Base-by-base conservation (phyloP, 352 stramenopile genomes). In the Phytophthora aleatoria region DNA sequence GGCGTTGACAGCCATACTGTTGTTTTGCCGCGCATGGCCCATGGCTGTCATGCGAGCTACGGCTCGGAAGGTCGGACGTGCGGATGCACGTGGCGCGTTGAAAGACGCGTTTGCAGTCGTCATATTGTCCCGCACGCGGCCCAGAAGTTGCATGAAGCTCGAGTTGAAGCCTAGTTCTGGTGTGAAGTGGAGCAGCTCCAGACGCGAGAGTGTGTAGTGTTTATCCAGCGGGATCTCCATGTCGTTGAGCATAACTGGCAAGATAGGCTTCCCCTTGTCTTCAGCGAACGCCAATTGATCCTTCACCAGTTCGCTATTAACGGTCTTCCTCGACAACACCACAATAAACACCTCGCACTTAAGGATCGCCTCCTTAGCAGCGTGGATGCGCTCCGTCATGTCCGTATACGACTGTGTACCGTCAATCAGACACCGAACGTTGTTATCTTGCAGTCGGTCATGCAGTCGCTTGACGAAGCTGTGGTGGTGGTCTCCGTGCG, bases 251-350 rank as follows among this genome's bases (percentile, higher is more conserved):
- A 93, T 78, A 38, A 95, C 77, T 1, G 84, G 84, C 50, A 95
- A 50, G 55, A 95, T 92, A 0, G 79, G 71, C 12, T 72, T 73
- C 24, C 81, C 81, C 61, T 90, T 92, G 68, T 93, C 84, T 66
- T 92, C 86, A 8, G 86, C 86, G 50, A 93, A 92, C 49, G 84
- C 85, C 16, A 93, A 66, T 57, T 95, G 86, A 58, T 93, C 84
- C 48, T 86, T 83, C 13, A 95, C 76, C n/a, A 95, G 67, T 68
- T 95, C 86, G 51, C 73, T 90, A 51, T 71, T 66, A 41, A 74
- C 70, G 3, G 79, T 91, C 45, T 87, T 77, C 52, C 73, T 77
- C 13, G 86, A 92, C 20, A 95, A 58, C 28, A 95, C 73, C 3
- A 92, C 82, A 39, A 92, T 77, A 48, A 95, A 88, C 35, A 77